Base-by-base conservation (phyloP, 2,329 filamentous ascomycete species). In the Raffaelea arxii region DNA sequence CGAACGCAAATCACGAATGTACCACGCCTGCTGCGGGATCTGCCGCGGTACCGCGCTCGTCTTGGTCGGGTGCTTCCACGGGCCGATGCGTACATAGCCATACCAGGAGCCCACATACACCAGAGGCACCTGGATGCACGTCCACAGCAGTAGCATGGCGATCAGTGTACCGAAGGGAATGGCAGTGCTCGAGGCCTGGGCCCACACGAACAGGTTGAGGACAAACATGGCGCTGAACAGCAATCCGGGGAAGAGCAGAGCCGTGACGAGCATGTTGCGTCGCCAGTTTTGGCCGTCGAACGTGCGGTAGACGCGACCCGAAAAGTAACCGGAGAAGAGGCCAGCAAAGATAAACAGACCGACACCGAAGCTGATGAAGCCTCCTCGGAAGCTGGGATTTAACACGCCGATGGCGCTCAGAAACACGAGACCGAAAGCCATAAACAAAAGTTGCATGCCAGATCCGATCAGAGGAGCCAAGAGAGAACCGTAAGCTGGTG, bases 131-230 rank as follows among this genome's bases (percentile, higher is more conserved):
- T 94, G 87, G 48, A 94, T 83, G 52, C 89, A 80, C 14, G 94
- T 77, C 88, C 88, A 94, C 7, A 94, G 74, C 3, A 80, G 68
- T 19, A 87, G 64, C 3, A 94, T 77, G 7, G 71, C 83, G 25
- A 92, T 59, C 3, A 94, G 71, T 0, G 86, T 92, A 27, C 82
- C 77, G 55, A 94, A 90, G 0, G 88, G 88, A 27, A 94, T 82
- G 1, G 88, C 88, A 2, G 87, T 94, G 62, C 84, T 90, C 11
- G 86, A 92, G 1, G 87, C 86, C 64, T 94, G 86, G 1, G 86
- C 82, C 88, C 88, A 94, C 49, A 92, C 86, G 59, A 94, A 94
- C 10, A 94, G 71, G 61, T 94, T 94, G 49, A 94, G 73, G 43
- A 91, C 74, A 64, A 94, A 88, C 30, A 90, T 68, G 25, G 85